phyloP scores from a whole-genome alignment of 2,329 filamentous ascomycete genomes.

The Trichoderma aggressivum region DNA sequence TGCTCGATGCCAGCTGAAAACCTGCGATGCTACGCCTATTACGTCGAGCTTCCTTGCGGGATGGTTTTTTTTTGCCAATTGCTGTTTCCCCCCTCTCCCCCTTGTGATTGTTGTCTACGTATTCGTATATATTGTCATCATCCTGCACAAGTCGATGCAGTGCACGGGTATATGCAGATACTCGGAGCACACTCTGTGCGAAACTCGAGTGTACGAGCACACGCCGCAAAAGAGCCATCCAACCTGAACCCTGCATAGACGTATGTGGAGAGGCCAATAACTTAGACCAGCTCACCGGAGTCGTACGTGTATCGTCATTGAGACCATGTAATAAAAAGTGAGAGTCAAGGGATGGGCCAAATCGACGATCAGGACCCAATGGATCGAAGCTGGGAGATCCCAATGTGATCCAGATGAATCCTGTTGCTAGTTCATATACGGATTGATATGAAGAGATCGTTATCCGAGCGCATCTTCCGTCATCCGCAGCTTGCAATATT shows the following conservation, averaged over 20 bases:
- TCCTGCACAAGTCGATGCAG: background rate
- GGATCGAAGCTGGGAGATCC: background rate
- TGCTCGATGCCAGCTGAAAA: constrained; percentile 18
- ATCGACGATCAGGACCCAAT: background rate
- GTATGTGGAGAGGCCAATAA: background rate
- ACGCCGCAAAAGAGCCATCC: background rate
- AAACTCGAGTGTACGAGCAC: background rate
- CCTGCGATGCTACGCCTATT: constrained; percentile 20
- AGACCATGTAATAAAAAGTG: background rate
- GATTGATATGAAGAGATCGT: background rate
- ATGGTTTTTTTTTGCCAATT: background rate
- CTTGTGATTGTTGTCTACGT: background rate
- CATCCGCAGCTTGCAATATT: background rate
- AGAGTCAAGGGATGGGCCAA: background rate
- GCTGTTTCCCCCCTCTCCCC: background rate
- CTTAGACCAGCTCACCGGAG: background rate
- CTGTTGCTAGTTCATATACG: background rate
- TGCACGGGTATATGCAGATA: background rate
- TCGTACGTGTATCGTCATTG: background rate
- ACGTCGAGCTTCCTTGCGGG: constrained; percentile 28
- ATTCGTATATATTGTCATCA: background rate
- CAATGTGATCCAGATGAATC: background rate
- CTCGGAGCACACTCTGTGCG: background rate
- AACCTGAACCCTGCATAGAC: background rate
- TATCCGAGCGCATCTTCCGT: background rate